A percentile compares a stretch with the other conserved stretches of the same genome.
These are phyloP conservation scores for Daldinia grandis DNA, from an alignment of 495 filamentous ascomycete species.

Conservation along the genomic window DNA sequence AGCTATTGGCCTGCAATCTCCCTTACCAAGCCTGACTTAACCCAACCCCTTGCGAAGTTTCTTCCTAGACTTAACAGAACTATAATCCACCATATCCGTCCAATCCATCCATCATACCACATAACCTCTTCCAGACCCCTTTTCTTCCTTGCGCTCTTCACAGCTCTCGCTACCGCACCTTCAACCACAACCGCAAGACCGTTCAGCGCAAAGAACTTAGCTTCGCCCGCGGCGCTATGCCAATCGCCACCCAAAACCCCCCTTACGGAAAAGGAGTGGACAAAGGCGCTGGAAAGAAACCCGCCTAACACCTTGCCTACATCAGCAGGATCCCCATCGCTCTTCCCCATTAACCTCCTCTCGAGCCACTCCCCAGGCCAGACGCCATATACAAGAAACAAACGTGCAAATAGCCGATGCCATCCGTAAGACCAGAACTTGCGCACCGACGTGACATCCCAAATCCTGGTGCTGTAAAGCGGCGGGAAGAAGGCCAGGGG, in stretches of 20 bases:
- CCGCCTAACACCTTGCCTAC: conserved; percentile 32
- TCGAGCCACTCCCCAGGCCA: conserved; percentile 37
- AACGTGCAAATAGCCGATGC: conserved; percentile 32
- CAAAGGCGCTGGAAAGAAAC: conserved; percentile 32
- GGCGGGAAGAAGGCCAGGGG: conserved; percentile 35
- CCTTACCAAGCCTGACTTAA: conserved; percentile 29
- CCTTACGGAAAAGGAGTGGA: conserved; percentile 31
- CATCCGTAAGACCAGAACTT: conserved; percentile 36
- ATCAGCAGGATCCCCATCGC: conserved; percentile 17
- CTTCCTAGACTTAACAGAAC: conserved; percentile 29
- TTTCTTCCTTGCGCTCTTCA: conserved; percentile 16
- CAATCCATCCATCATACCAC: conserved; percentile 33
- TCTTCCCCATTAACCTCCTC: conserved; percentile 21
- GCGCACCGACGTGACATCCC: conserved; percentile 25
- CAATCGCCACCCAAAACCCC: conserved; percentile 29
- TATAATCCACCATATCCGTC: conserved; percentile 26
- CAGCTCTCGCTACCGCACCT: conserved; percentile 11
- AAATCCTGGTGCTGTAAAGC: conserved; percentile 27
- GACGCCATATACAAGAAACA: conserved; percentile 38
- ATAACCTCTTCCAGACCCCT: conserved; percentile 9
- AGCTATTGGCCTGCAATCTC: conserved; percentile 25
- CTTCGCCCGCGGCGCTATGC: conserved; percentile 27
- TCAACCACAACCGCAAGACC: conserved; percentile 32
- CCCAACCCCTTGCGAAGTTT: conserved; percentile 36
- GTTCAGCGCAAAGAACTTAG: conserved; percentile 34